These are phyloP conservation scores for Setomelanomma holmii DNA, from an alignment of 2,329 filamentous ascomycete species.

Conservation along the genomic window DNA sequence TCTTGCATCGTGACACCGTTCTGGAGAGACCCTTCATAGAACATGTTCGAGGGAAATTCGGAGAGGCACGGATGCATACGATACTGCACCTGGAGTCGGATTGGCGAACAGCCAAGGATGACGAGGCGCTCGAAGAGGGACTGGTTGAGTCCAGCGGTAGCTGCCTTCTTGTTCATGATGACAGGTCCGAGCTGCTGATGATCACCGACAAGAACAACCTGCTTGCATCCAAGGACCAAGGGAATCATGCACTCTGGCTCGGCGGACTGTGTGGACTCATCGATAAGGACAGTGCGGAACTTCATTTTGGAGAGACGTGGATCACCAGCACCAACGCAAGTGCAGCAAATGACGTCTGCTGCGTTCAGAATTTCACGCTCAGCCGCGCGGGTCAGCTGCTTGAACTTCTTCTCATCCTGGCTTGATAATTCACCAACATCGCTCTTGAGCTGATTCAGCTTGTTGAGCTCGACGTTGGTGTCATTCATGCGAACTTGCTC, in stretches of 20 bases:
- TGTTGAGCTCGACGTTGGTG: slow-evolving; percentile 90
- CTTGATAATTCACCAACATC: slow-evolving; percentile 91
- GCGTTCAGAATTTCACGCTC: slow-evolving; percentile 95
- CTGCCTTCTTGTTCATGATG: slow-evolving; percentile 99
- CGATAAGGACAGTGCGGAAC: slow-evolving; percentile 96
- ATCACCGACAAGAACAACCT: slow-evolving; percentile 97
- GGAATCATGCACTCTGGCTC: slow-evolving; percentile 99
- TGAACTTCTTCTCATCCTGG: slow-evolving; percentile 98
- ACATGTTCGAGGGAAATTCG: slow-evolving; percentile 99
- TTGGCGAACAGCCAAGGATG: slow-evolving; percentile 86
- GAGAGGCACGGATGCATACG: slow-evolving; percentile 99
- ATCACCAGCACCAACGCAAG: slow-evolving; percentile 95
- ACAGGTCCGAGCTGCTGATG: slow-evolving; percentile 98
- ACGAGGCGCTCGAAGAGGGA: slow-evolving; percentile 98
- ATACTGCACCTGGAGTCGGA: slow-evolving; percentile 95
- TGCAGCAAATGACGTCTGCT: slow-evolving; percentile 98
- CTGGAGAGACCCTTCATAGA: slow-evolving; percentile 96
- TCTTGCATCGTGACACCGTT: slow-evolving; percentile 93
- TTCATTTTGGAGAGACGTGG: slow-evolving; percentile 96
- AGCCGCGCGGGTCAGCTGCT: slow-evolving; percentile 89
- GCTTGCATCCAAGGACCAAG: slow-evolving; percentile 94
- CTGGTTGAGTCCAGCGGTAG: slow-evolving; percentile 95
- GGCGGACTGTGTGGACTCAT: slow-evolving; percentile 97
- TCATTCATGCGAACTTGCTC: slow-evolving; percentile 98
- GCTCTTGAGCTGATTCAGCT: slow-evolving; percentile 89